Evolutionary conservation across 108 stramenopile genomes (phyloP).

Genomic region (Discostella pseudostelligera): DNA sequence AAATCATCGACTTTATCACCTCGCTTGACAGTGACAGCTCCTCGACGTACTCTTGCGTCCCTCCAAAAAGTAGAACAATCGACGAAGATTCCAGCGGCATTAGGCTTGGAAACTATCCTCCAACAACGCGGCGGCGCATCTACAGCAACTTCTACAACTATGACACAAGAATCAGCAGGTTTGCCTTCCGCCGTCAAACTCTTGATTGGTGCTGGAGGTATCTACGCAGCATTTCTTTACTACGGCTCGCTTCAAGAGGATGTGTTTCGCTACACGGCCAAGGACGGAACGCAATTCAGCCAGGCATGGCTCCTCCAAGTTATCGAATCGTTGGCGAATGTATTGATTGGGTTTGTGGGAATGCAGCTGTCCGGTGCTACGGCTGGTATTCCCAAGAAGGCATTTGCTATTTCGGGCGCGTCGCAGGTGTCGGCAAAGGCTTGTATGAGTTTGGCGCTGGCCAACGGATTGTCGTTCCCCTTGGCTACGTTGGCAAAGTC

Average conservation of each 20-base stretch:
- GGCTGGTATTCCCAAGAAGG: slow-evolving; percentile 72
- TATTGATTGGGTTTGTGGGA: slow-evolving; percentile 83
- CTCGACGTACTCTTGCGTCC: slow-evolving; percentile 23
- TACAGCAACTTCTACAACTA: slow-evolving; percentile 14
- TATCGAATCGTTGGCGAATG: slow-evolving; percentile 88
- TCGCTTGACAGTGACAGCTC: slow-evolving; percentile 12
- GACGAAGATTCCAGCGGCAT: slow-evolving; percentile 7
- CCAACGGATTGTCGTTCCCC: slow-evolving; percentile 85
- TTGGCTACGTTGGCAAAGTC: slow-evolving; percentile 88
- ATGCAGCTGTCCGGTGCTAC: slow-evolving; percentile 83
- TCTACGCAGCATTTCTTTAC: slow-evolving; percentile 93
- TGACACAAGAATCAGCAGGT: slow-evolving; percentile 48
- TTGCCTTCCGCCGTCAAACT: slow-evolving; percentile 74
- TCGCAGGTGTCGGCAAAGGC: slow-evolving; percentile 92
- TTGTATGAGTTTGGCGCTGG: slow-evolving; percentile 84
- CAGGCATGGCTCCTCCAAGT: slow-evolving; percentile 93
- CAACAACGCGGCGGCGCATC: neutral
- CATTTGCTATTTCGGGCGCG: slow-evolving; percentile 88
- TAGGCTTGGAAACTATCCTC: slow-evolving; percentile 1
- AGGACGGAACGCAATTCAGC: slow-evolving; percentile 84
- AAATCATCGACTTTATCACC: neutral
- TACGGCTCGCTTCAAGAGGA: slow-evolving; percentile 96
- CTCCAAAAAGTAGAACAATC: slow-evolving; percentile 22
- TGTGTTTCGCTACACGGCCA: slow-evolving; percentile 85
- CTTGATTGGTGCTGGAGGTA: slow-evolving; percentile 89